Base-by-base conservation (phyloP, 2,329 filamentous ascomycete genomes). In the Penicillium sp. region DNA sequence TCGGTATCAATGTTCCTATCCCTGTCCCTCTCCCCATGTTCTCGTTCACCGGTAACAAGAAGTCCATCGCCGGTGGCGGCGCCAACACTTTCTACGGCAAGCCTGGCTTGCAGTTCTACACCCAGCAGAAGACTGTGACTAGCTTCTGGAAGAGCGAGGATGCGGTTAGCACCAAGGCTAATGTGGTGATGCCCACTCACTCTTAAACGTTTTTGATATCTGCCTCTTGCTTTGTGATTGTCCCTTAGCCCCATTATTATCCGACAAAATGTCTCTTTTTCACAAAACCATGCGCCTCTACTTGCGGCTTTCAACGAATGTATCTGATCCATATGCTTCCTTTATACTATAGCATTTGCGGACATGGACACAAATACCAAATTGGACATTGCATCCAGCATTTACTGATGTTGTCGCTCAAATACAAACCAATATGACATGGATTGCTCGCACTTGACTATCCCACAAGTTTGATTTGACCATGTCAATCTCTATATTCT, bases 81-180 rank as follows among this genome's bases (percentile, higher is more conserved):
- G 87, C 88, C 31, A 95, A 82, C 75, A 95, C 90, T 13, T 97
- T 99, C 70, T 99, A 99, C 73, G 93, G 93, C 59, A 87, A 88
- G 72, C 89, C 90, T 0, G 93, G 92, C 19, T 74, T 99, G 68
- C 85, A 88, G 67, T 99, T 99, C 69, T 97, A 95, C 73, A 99
- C 93, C 3, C 93, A 97, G 75, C 81, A 88, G 67, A 97, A 99
- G 87, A 99, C 93, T 2, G 93, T 99, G 41, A 99, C 93, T 45
- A 86, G 89, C 59, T 75, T 95, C 68, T 99, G 93, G 93, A 83
- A 83, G 65, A 83, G 81, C 53, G 84, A 91, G 64, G 91, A 96
- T 74, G 91, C 89, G 0, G 80, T 93, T 41, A 85, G 83, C 47
- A 87, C 84, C 59, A 92, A 91, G 80, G 91, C 91, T 13, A 83